Evolutionary conservation across 257 asterid species (phyloP).

Genomic region (Leonotis leonurus): DNA sequence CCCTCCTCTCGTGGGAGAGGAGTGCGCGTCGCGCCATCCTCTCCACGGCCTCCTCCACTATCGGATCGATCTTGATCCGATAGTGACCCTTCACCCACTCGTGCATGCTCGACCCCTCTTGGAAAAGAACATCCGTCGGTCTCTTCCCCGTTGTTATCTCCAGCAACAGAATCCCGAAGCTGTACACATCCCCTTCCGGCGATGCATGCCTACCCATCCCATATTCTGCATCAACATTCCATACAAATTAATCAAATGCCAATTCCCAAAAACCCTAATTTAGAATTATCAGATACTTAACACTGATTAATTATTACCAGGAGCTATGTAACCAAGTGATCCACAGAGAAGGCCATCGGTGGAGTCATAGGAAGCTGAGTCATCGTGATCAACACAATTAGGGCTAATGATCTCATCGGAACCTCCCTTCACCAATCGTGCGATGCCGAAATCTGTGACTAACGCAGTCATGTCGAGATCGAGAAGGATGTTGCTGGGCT

Average conservation of each 20-base stretch:
- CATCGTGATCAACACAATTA: slow-evolving; percentile 9
- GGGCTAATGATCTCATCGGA: slow-evolving; percentile 21
- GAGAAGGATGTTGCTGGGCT: slow-evolving; percentile 84
- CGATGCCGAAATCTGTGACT: slow-evolving; percentile 75
- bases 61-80: slow-evolving; percentile 45
- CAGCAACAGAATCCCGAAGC: slow-evolving; percentile 56
- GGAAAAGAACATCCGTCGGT: slow-evolving; percentile 55
- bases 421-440: slow-evolving; percentile 51
- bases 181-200: slow-evolving; percentile 69
- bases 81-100: slow-evolving; percentile 69
- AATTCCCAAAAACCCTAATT: no score
- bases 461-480: slow-evolving; percentile 64
- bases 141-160: slow-evolving; percentile 70
- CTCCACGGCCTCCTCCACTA: slow-evolving; percentile 39
- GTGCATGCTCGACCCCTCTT: slow-evolving; percentile 62
- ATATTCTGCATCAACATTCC: slow-evolving; percentile 46
- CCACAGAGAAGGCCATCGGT: slow-evolving; percentile 71
- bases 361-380: slow-evolving; percentile 53
- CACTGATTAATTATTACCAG: slow-evolving; percentile 32
- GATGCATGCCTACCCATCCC: slow-evolving; percentile 88
- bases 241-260: no score
- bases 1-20: slow-evolving; percentile 12
- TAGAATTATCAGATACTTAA: no score
- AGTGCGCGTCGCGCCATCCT: slow-evolving; percentile 26
- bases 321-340: slow-evolving; percentile 83